Percentiles rank a stretch among this genome's conserved stretches.
Evolutionary conservation across 768 basidiomycete species (phyloP).

Genomic region (Amanita rimosa): DNA sequence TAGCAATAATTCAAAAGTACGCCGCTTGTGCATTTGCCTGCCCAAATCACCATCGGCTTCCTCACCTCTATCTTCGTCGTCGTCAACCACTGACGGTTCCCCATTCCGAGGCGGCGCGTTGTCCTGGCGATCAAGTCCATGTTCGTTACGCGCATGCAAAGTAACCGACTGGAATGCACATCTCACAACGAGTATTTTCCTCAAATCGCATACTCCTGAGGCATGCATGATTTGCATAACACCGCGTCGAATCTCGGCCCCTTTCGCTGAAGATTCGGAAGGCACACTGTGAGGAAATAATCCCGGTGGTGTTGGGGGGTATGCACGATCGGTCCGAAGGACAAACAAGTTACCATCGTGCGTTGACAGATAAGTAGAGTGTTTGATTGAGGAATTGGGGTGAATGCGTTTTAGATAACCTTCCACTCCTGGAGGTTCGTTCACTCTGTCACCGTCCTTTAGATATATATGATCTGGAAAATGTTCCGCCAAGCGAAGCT

Average conservation of each 20-base stretch:
- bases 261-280: slow-evolving; percentile 26
- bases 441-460: slow-evolving; percentile 35
- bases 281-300: slow-evolving; percentile 14
- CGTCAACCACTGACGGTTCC: slow-evolving; percentile 36
- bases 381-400: slow-evolving; percentile 42
- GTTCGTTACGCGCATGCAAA: slow-evolving; percentile 23
- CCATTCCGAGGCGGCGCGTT: slow-evolving; percentile 25
- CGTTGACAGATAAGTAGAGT: slow-evolving; percentile 56
- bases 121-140: slow-evolving; percentile 18
- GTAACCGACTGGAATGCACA: slow-evolving; percentile 45
- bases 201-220: slow-evolving; percentile 62
- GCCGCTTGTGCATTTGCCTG: slow-evolving; percentile 40
- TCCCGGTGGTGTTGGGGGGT: slow-evolving; percentile 65
- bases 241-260: slow-evolving; percentile 51
- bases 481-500: slow-evolving; percentile 70
- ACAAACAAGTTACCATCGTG: slow-evolving; percentile 70
- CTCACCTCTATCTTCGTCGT: slow-evolving; percentile 61
- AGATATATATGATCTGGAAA: slow-evolving; percentile 34
- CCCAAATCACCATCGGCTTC: slow-evolving; percentile 31
- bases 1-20: slow-evolving; percentile 72
- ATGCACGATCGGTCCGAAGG: slow-evolving; percentile 35
- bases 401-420: slow-evolving; percentile 74
- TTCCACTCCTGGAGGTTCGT: slow-evolving; percentile 77
- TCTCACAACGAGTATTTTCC: slow-evolving; percentile 53
- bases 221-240: slow-evolving; percentile 51